A percentile compares a stretch with the other conserved stretches of the same genome.
These are phyloP conservation scores for Acacia acuminata DNA, from an alignment of 306 rosid species.

Conservation along the genomic window DNA sequence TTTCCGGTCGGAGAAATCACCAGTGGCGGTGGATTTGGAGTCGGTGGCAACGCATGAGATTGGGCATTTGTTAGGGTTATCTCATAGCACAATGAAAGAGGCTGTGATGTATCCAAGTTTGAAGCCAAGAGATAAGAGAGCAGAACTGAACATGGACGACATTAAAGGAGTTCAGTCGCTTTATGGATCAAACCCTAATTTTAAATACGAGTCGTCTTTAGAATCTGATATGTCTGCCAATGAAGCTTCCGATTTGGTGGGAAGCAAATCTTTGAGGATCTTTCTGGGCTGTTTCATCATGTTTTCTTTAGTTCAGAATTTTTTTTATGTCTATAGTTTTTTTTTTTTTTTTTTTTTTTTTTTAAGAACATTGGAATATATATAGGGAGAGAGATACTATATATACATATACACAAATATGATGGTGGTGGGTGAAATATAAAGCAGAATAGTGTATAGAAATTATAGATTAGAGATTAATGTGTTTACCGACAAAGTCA, in stretches of 20 bases:
- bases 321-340: constrained; percentile 7
- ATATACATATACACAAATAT: background rate
- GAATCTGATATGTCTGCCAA: constrained; percentile 63
- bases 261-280: constrained; percentile 22
- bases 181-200: constrained; percentile 80
- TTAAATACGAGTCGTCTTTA: constrained; percentile 36
- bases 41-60: constrained; percentile 88
- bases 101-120: constrained; percentile 86
- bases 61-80: constrained; percentile 83
- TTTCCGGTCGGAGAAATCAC: constrained; percentile 47
- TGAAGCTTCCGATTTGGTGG: constrained; percentile 34
- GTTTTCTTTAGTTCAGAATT: constrained; percentile 18
- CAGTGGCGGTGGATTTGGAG: constrained; percentile 76
- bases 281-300: background rate
- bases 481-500: background rate
- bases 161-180: constrained; percentile 74
- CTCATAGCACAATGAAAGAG: constrained; percentile 63
- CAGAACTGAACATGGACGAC: constrained; percentile 64
- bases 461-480: background rate
- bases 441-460: background rate
- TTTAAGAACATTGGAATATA: background rate
- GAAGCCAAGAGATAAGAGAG: constrained; percentile 68
- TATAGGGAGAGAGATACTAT: background rate
- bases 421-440: background rate
- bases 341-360: background rate